A percentile compares a stretch with the other conserved stretches of the same genome.
Conservation (phyloP, 176 grass and related monocot genomes). For the Musa acuminata region DNA sequence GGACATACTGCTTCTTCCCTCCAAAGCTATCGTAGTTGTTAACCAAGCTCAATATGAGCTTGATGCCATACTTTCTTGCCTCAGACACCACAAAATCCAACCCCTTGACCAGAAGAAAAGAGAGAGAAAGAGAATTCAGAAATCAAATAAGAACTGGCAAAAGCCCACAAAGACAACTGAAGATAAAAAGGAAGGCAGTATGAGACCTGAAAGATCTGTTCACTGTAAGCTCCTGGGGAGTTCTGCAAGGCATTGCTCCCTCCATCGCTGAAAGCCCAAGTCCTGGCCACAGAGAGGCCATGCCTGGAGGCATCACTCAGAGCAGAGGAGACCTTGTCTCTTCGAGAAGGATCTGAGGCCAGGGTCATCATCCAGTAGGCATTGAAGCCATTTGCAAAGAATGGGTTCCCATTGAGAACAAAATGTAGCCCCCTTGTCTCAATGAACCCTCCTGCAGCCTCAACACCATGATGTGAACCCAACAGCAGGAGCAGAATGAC, state of each 20-base stretch:
- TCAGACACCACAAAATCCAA: slow-evolving; percentile 88
- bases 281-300: slow-evolving; percentile 75
- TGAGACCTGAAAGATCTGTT: slow-evolving; percentile 74
- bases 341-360: slow-evolving; percentile 52
- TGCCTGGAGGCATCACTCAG: slow-evolving; percentile 45
- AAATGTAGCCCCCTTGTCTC: slow-evolving; percentile 58
- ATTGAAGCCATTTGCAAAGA: slow-evolving; percentile 91
- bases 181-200: background rate
- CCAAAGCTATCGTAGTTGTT: slow-evolving; percentile 77
- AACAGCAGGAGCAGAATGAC: background rate
- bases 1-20: slow-evolving; percentile 93
- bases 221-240: slow-evolving; percentile 72
- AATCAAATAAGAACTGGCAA: too few relatives aligned
- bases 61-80: slow-evolving; percentile 56
- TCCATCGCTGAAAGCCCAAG: slow-evolving; percentile 91
- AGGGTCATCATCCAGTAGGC: slow-evolving; percentile 93
- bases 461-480: background rate
- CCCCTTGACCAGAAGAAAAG: slow-evolving; percentile 31
- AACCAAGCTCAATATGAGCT: slow-evolving; percentile 77
- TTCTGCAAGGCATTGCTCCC: slow-evolving; percentile 53
- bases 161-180: background rate
- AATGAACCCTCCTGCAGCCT: slow-evolving; percentile 31
- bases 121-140: too few relatives aligned
- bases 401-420: slow-evolving; percentile 61
- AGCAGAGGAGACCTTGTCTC: slow-evolving; percentile 44